Evolutionary conservation across 345 rosid genomes (phyloP).

Genomic region (Eucalyptus leucophloia): DNA sequence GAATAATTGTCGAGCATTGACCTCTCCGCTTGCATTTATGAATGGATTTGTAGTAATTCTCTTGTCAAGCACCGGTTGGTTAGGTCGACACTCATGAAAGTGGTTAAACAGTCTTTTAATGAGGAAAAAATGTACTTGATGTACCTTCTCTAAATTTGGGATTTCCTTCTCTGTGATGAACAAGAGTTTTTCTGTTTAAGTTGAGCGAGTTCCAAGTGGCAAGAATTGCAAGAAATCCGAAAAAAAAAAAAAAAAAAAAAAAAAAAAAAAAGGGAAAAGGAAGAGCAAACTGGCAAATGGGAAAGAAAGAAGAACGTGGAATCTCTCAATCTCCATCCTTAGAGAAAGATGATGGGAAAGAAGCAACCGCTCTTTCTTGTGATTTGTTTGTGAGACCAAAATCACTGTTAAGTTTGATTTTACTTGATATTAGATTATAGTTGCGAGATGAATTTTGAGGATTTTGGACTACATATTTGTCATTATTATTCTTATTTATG

Average conservation of each 20-base stretch:
- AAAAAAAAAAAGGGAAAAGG: not conserved
- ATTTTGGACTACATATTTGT: not conserved
- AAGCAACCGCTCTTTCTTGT: not conserved
- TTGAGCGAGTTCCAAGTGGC: not conserved
- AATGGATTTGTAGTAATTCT: not conserved
- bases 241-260: not conserved
- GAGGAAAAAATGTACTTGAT: not conserved
- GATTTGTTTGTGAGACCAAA: not conserved
- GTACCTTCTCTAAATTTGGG: not conserved
- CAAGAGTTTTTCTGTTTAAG: not conserved
- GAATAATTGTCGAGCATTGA: not conserved
- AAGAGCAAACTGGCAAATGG: not conserved
- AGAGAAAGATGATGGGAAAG: not conserved
- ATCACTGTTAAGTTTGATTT: not conserved
- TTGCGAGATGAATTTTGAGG: not conserved
- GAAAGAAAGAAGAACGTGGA: not conserved
- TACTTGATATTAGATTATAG: not conserved
- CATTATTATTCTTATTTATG: not conserved
- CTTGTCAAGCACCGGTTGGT: not conserved
- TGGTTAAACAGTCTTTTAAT: not conserved
- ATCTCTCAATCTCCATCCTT: not conserved
- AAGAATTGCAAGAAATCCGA: not conserved
- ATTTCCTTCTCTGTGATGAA: not conserved
- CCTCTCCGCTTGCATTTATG: not conserved
- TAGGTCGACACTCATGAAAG: not conserved